Conservation (phyloP, 1,284 basidiomycete species). For the Singerocomus inundabilis region DNA sequence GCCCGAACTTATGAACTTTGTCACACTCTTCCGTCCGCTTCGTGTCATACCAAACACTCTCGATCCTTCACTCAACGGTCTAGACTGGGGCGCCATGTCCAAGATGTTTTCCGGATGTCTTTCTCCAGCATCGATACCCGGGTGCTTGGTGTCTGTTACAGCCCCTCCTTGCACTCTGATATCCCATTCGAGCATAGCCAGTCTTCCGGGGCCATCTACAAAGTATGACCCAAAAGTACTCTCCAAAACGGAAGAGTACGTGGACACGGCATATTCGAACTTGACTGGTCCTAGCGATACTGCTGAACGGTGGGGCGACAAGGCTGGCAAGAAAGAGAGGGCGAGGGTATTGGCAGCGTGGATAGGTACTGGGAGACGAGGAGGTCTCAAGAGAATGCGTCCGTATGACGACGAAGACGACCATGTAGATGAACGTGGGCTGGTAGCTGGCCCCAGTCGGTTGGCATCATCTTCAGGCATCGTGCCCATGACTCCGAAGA, state of each 20-base stretch:
- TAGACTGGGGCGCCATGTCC: slow-evolving; percentile 72
- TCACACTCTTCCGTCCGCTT: slow-evolving; percentile 74
- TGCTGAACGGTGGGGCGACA: slow-evolving; percentile 55
- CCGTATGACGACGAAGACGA: background rate
- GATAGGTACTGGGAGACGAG: slow-evolving; percentile 35
- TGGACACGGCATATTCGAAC: slow-evolving; percentile 57
- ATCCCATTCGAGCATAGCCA: slow-evolving; percentile 10
- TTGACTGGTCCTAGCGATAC: slow-evolving; percentile 50
- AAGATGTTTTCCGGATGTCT: slow-evolving; percentile 63
- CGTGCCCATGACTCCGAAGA: background rate
- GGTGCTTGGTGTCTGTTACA: slow-evolving; percentile 12
- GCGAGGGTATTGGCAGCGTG: slow-evolving; percentile 45
- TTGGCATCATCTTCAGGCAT: background rate
- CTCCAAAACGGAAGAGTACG: slow-evolving; percentile 16
- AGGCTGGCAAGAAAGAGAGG: slow-evolving; percentile 42
- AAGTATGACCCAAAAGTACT: background rate
- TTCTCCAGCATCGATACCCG: slow-evolving; percentile 15
- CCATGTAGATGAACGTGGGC: background rate
- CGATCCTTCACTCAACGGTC: slow-evolving; percentile 52
- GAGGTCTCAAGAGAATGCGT: slow-evolving; percentile 26
- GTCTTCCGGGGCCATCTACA: slow-evolving; percentile 14
- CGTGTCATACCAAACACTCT: slow-evolving; percentile 80
- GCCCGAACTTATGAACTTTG: slow-evolving; percentile 79
- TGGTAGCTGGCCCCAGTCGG: background rate
- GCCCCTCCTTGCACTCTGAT: slow-evolving; percentile 25